Percentiles rank a stretch among this genome's conserved stretches.
Conservation (phyloP, 768 basidiomycete species). For the Lactifluus volemus region DNA sequence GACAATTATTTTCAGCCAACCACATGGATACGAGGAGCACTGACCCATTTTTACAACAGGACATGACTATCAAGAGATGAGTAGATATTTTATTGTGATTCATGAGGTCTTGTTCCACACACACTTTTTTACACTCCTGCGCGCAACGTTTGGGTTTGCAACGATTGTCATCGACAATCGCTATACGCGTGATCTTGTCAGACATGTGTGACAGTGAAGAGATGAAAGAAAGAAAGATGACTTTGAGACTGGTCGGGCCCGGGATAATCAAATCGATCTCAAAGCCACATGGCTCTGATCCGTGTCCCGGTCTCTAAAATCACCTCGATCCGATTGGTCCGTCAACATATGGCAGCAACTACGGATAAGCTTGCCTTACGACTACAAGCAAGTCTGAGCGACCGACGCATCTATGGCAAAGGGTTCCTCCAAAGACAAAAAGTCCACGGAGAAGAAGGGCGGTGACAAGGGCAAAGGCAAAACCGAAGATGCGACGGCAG, state of each 20-base stretch:
- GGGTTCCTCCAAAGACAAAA: constrained; percentile 26
- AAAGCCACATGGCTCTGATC: constrained; percentile 1
- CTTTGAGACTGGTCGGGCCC: background rate
- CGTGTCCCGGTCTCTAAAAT: background rate
- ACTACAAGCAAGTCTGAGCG: background rate
- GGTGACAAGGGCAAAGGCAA: constrained; percentile 24
- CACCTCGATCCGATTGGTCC: constrained; percentile 5
- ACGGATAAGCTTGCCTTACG: background rate
- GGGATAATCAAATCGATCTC: no score
- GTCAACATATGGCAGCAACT: no score
- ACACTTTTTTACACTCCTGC: constrained; percentile 96
- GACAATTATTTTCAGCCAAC: constrained; percentile 1
- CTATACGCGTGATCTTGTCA: constrained; percentile 97
- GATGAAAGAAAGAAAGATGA: background rate
- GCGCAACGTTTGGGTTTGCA: constrained; percentile 97
- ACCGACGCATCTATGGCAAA: background rate
- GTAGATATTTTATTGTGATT: constrained; percentile 10
- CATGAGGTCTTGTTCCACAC: constrained; percentile 10
- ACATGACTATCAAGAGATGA: constrained; percentile 52
- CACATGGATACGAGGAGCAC: constrained; percentile 18
- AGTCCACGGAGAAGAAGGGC: constrained; percentile 36
- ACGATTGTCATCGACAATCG: constrained; percentile 84
- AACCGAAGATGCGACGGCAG: background rate
- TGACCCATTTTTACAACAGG: constrained; percentile 96
- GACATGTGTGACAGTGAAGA: constrained; percentile 40